A percentile compares a stretch with the other conserved stretches of the same genome.
Conservation (phyloP, 169 alveolate genomes). For the Plasmodium sp. region DNA sequence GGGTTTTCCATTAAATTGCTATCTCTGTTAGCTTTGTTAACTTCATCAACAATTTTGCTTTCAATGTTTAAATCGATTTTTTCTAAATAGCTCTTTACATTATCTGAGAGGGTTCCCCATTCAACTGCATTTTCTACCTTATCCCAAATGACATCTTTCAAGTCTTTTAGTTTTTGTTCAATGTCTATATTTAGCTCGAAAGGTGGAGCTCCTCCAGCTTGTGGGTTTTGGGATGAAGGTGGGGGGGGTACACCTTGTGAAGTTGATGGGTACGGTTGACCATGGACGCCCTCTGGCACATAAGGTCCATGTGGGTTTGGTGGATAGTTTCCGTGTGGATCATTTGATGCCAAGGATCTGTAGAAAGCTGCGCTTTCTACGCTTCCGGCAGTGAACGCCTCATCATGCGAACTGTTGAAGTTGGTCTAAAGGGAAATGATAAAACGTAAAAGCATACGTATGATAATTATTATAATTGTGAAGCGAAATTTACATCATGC, state of each 20-base stretch:
- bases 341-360: conserved; percentile 13
- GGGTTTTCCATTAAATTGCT: not conserved
- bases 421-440: not conserved
- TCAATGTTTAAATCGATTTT: conserved; percentile 3
- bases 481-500: not conserved
- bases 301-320: not conserved
- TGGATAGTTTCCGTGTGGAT: not conserved
- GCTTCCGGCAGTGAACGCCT: not conserved
- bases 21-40: not conserved
- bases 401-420: not conserved
- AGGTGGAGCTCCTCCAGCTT: not conserved
- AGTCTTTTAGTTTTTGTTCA: conserved; percentile 17
- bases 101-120: conserved; percentile 4
- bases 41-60: conserved; percentile 9
- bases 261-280: not conserved
- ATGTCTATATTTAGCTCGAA: not conserved
- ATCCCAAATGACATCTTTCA: conserved; percentile 11
- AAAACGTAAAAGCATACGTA: not conserved
- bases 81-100: conserved; percentile 1
- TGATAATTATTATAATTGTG: no score
- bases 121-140: conserved; percentile 28
- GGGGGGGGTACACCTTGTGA: not conserved
- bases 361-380: not conserved
- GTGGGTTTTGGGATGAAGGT: not conserved
- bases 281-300: not conserved